Evolutionary conservation across 306 rosid species (phyloP).

Genomic region (Citrullus mucosospermus): DNA sequence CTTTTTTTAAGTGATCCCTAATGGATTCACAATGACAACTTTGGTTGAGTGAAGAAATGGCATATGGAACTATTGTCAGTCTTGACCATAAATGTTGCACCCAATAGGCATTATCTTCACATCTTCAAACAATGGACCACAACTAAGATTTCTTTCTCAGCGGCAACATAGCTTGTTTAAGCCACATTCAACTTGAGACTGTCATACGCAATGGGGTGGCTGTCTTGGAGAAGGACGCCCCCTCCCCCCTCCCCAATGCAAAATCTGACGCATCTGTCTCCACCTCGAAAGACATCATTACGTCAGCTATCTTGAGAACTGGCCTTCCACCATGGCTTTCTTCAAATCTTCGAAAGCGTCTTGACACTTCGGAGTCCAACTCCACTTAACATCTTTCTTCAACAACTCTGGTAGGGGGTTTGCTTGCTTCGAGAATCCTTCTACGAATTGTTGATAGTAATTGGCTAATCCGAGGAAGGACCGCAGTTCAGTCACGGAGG

Average conservation of each 20-base stretch:
- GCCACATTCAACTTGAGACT: not conserved
- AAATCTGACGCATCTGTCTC: not conserved
- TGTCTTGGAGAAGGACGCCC: not conserved
- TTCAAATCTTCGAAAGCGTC: not conserved
- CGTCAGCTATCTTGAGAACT: not conserved
- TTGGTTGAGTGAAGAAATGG: too few species aligned
- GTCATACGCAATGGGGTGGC: not conserved
- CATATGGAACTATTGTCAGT: too few species aligned
- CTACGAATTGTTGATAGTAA: not conserved
- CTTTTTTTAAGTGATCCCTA: too few species aligned
- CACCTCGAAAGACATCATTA: not conserved
- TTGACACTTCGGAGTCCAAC: not conserved
- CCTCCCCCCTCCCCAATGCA: too few species aligned
- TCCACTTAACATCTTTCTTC: not conserved
- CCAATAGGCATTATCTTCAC: too few species aligned
- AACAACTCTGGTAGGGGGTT: not conserved
- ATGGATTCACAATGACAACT: too few species aligned
- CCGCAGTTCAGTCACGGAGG: not conserved
- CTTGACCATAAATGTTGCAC: too few species aligned
- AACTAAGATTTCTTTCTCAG: too few species aligned
- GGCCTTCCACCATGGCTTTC: not conserved
- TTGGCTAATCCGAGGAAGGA: not conserved
- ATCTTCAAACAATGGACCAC: too few species aligned
- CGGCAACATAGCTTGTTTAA: not conserved
- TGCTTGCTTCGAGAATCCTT: not conserved